Base-by-base conservation (phyloP, 352 stramenopile genomes). In the Phytophthora vignae region DNA sequence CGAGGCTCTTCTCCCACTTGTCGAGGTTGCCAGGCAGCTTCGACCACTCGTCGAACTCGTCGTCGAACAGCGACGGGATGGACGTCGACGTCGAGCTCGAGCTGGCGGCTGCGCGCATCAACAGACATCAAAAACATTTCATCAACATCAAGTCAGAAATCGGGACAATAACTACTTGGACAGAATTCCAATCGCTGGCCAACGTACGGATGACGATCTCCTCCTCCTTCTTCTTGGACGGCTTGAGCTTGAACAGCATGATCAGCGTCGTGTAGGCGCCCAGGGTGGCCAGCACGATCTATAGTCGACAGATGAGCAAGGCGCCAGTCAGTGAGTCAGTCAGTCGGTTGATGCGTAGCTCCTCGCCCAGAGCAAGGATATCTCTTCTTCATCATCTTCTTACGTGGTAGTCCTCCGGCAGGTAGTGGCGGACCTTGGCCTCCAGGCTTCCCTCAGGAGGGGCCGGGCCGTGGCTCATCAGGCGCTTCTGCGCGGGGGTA, bases 361-460 rank as follows among this genome's bases (percentile, higher is more conserved):
- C 31, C 31, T 36, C 31, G 31, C 10, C 31, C 31, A 36, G 31
- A 17, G 12, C 36, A 44, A 14, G 36, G 36, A 44, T 44, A 12
- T 44, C 11, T 44, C 36, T 44, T 17, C 4, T 15, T 15, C 36
- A 17, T 17, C 4, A 5, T 42, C 9, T 42, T 64, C 82, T 69
- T 79, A 96, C 90, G 77, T 96, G 86, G 82, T 96, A 92, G 78
- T 96, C 87, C 68, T 96, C 60, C 42, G 90, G 90, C 67, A 96
- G 81, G 63, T 92, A 87, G 52, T 85, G 81, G 83, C 90, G 90
- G 72, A 96, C 88, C 76, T 93, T 92, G 64, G 88, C 90, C 82
- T 96, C 90, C 27, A 96, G 85, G 49, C 88, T 79, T 53, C 90
- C 68, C 82, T 94, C 53, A 67, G 83, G 48, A 84, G 81, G 55